Evolutionary conservation across 176 grass and related monocot genomes (phyloP).

Genomic region (Aegilops speltoides): DNA sequence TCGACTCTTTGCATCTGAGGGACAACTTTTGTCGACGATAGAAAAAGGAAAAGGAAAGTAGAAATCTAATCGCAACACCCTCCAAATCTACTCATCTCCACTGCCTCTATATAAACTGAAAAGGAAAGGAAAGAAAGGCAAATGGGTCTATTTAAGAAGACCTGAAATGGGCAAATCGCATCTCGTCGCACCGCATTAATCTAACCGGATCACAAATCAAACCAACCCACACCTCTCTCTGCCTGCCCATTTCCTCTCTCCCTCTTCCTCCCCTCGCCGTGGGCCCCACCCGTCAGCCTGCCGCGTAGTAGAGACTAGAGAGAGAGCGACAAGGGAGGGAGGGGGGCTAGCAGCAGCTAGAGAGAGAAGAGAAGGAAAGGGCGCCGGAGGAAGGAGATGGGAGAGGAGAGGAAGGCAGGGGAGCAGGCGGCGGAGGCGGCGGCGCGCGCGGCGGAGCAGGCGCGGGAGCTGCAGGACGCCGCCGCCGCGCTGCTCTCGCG

Average conservation of each 20-base stretch:
- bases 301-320: constrained; percentile 5
- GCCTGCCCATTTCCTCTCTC: neutral
- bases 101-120: neutral
- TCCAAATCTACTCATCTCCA: neutral
- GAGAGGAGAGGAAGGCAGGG: constrained; percentile 22
- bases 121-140: neutral
- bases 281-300: constrained; percentile 30
- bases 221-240: constrained; percentile 16
- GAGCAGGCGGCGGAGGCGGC: constrained; percentile 35
- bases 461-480: constrained; percentile 89
- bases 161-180: constrained; percentile 34
- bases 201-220: neutral
- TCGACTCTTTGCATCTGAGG: too few species aligned
- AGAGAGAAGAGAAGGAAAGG: constrained; percentile 31
- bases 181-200: neutral
- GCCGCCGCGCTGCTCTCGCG: constrained; percentile 58
- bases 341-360: neutral
- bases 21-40: neutral
- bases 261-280: neutral
- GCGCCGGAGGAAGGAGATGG: constrained; percentile 6
- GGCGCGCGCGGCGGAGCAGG: constrained; percentile 66
- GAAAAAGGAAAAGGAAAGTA: neutral
- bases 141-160: neutral
- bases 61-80: neutral
- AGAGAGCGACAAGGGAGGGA: neutral